Base-by-base conservation (phyloP, 2,329 filamentous ascomycete species). In the Epichloe coenophiala region DNA sequence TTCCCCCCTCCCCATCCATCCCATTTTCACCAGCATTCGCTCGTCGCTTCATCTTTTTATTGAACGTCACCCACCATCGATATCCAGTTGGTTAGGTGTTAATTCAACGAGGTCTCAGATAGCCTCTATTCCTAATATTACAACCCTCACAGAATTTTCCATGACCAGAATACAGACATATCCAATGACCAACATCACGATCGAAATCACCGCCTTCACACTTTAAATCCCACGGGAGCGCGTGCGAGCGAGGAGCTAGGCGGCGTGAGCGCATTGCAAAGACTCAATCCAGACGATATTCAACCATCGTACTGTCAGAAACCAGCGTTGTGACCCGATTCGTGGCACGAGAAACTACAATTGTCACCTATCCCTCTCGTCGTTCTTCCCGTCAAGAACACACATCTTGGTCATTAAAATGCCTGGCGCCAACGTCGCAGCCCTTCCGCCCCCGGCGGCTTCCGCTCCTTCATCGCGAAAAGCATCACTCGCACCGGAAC, bases 401-500 rank as follows among this genome's bases (percentile, higher is more conserved):
- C 62, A 59, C 62, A 61, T 69, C 62, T 61, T 60, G 61, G 57
- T 60, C 62, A 59, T 64, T 70, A 75, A 73, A 59, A 88, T 88
- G 83, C 82, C 84, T 65, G 81, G 79, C 72, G 78, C 83, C 67
- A 78, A 71, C 67, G 78, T 84, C 70, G 81, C 82, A 61, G 75
- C 79, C 60, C 73, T 77, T 60, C 71, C 81, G 60, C 73, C 84
- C 64, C 69, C 80, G 60, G 77, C 80, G 64, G 73, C 80, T 64
- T 80, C 88, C 64, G 79, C 83, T 64, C 78, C 85, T 65, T 78
- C 80, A 61, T 77, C 84, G 63, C 82, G 86, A 70, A 95, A 94
- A 72, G 71, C 84, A 58, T 76, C 84, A 55, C 72, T 83, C 60
- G 84, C 81, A 60, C 88, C 90, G 51, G 93, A 97, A 75, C 91